Conservation (phyloP, 2,329 filamentous ascomycete species). For the Exophiala bonariae region DNA sequence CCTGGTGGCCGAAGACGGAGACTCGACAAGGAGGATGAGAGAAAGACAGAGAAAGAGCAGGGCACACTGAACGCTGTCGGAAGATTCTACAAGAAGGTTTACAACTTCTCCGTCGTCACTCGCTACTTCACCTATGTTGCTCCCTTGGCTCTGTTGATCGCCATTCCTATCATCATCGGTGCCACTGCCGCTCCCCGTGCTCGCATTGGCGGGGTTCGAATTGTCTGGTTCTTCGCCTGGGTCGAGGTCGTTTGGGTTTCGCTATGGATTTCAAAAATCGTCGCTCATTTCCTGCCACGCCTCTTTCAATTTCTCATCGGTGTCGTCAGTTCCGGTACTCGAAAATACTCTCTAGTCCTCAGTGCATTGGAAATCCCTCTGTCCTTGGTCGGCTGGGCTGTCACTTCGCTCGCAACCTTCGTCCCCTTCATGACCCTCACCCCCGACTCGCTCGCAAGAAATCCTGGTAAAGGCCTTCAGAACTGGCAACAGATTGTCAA, state of each 20-base stretch:
- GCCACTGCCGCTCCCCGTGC: constrained; percentile 50
- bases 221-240: constrained; percentile 66
- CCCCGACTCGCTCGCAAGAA: constrained; percentile 31
- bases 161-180: constrained; percentile 64
- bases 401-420: constrained; percentile 62
- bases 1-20: constrained; percentile 35
- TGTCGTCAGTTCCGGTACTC: constrained; percentile 63
- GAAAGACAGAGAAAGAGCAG: constrained; percentile 46
- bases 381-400: constrained; percentile 60
- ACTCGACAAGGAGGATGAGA: constrained; percentile 35
- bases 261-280: constrained; percentile 62
- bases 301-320: constrained; percentile 63
- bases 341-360: constrained; percentile 63
- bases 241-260: constrained; percentile 65
- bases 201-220: constrained; percentile 55
- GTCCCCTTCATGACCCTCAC: constrained; percentile 49
- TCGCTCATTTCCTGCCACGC: constrained; percentile 58
- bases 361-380: constrained; percentile 60
- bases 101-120: constrained; percentile 63
- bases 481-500: constrained; percentile 58
- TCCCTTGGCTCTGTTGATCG: constrained; percentile 58
- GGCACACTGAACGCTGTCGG: constrained; percentile 61
- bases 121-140: constrained; percentile 64
- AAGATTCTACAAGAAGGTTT: constrained; percentile 59
- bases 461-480: constrained; percentile 25